Percentiles rank a stretch among this genome's conserved stretches.
phyloP scores from a whole-genome alignment of 306 rosid genomes.

The Luffa aegyptiaca region DNA sequence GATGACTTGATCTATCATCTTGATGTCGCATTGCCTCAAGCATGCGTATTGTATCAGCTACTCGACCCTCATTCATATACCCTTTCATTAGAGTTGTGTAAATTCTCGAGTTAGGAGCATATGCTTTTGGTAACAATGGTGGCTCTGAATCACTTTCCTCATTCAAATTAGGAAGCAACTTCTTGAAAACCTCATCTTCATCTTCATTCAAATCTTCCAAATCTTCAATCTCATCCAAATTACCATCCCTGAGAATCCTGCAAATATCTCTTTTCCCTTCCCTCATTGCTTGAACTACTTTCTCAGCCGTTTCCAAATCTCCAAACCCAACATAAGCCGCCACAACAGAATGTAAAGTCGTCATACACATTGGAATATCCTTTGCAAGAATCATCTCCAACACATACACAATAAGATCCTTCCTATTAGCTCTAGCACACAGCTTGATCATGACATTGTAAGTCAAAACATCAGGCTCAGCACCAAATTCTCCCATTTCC shows the following conservation, averaged over 20 bases:
- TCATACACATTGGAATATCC: conserved; percentile 53
- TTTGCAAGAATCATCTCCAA: conserved; percentile 60
- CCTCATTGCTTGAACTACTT: conserved; percentile 81
- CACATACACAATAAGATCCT: conserved; percentile 55
- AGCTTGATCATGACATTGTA: conserved; percentile 75
- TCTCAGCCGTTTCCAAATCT: conserved; percentile 71
- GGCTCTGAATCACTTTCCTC: conserved; percentile 24
- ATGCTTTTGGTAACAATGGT: conserved; percentile 49
- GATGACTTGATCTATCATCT: conserved; percentile 67
- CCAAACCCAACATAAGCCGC: conserved; percentile 78
- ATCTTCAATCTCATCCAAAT: conserved; percentile 12
- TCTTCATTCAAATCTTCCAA: conserved; percentile 8
- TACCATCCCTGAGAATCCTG: conserved; percentile 38
- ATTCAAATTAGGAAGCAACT: conserved; percentile 65
- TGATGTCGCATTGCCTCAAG: conserved; percentile 81
- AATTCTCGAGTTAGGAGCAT: conserved; percentile 62
- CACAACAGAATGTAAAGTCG: conserved; percentile 66
- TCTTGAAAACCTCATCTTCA: conserved; percentile 30
- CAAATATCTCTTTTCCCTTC: conserved; percentile 73
- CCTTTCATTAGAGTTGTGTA: conserved; percentile 94
- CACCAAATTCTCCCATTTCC: conserved; percentile 60
- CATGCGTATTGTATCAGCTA: conserved; percentile 62
- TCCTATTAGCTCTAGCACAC: conserved; percentile 52
- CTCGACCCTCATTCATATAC: conserved; percentile 81
- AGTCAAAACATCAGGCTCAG: conserved; percentile 60